phyloP scores from a whole-genome alignment of 2,329 filamentous ascomycete genomes.

The Trichophyton verrucosum region DNA sequence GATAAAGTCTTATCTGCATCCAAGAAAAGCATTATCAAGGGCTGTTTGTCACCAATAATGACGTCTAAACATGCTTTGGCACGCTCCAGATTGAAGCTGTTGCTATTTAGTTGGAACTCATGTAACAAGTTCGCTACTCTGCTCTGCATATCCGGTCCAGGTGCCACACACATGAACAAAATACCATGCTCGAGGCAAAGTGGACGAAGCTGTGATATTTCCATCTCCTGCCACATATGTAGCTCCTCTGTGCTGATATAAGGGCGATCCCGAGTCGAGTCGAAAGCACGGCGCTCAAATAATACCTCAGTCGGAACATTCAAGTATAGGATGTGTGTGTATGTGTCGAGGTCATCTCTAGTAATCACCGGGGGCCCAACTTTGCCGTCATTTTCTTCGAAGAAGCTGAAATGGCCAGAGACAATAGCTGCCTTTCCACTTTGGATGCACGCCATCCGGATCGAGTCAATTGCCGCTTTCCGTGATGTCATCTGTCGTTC shows the following conservation, averaged over 20 bases:
- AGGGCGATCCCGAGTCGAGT: constrained; percentile 29
- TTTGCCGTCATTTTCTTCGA: constrained; percentile 23
- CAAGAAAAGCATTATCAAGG: constrained; percentile 41
- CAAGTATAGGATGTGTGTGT: constrained; percentile 50
- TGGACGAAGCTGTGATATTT: constrained; percentile 32
- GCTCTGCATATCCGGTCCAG: background rate
- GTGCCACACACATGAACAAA: constrained; percentile 30
- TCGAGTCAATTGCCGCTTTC: constrained; percentile 34
- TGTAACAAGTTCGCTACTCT: constrained; percentile 18
- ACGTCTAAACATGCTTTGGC: constrained; percentile 25
- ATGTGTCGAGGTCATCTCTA: constrained; percentile 34
- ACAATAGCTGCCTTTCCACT: constrained; percentile 36
- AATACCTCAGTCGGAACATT: constrained; percentile 30
- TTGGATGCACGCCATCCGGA: constrained; percentile 28
- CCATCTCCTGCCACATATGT: constrained; percentile 36
- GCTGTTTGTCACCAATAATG: constrained; percentile 7
- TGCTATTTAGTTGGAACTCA: constrained; percentile 30
- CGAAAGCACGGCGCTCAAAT: constrained; percentile 25
- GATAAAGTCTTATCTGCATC: constrained; percentile 48
- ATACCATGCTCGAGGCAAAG: constrained; percentile 38
- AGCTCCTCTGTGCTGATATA: constrained; percentile 29
- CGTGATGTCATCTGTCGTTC: constrained; percentile 31
- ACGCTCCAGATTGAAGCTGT: constrained; percentile 24
- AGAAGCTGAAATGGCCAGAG: constrained; percentile 46
- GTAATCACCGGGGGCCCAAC: constrained; percentile 30